phyloP scores from a whole-genome alignment of 176 grass and related monocot genomes.

The Carex scoparia region DNA sequence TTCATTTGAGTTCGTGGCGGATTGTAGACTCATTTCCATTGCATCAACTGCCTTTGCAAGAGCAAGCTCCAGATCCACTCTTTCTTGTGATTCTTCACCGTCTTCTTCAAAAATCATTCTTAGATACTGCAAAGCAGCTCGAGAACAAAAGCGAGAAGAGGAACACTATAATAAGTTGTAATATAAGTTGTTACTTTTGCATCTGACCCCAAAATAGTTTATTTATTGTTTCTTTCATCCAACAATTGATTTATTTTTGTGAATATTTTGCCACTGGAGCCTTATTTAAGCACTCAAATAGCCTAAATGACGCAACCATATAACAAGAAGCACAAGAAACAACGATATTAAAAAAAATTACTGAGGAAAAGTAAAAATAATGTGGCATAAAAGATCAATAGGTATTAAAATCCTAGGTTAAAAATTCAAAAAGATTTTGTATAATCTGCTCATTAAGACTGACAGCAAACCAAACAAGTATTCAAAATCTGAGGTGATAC shows the following conservation, averaged over 20 bases:
- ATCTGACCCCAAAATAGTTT: not conserved
- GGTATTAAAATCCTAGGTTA: not conserved
- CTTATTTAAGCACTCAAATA: not conserved
- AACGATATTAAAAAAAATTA: not conserved
- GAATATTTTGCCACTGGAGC: not conserved
- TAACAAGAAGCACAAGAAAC: not conserved
- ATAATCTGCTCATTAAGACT: too few relatives aligned
- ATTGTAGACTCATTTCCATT: conserved; percentile 71
- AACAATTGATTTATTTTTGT: not conserved
- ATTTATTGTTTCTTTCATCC: not conserved
- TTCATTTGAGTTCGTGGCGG: not conserved
- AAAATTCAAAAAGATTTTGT: not conserved
- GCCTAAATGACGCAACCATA: not conserved
- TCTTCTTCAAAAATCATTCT: conserved; percentile 77
- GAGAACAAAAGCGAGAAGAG: not conserved
- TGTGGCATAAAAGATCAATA: not conserved
- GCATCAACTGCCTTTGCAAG: conserved; percentile 74
- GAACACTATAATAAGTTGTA: not conserved
- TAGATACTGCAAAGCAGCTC: conserved; percentile 42
- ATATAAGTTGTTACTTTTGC: not conserved
- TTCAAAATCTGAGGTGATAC: not conserved
- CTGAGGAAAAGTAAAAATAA: not conserved
- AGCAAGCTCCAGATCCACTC: conserved; percentile 73
- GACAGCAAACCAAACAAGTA: not conserved
- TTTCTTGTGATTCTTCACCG: conserved; percentile 51